phyloP scores from a whole-genome alignment of 768 basidiomycete species.

The Xanthoconium purpureum region DNA sequence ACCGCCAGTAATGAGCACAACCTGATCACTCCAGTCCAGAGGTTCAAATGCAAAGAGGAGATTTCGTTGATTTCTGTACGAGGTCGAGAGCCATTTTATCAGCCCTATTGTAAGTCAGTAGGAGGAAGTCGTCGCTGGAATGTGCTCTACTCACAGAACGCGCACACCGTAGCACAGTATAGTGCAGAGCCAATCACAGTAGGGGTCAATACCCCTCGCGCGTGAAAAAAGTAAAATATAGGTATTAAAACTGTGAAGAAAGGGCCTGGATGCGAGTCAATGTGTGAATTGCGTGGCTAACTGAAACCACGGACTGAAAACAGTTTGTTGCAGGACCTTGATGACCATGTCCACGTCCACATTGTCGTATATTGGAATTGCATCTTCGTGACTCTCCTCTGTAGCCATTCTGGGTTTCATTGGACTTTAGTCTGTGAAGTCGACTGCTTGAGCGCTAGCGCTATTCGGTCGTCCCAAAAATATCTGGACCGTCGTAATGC shows the following conservation, averaged over 20 bases:
- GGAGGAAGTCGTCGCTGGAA: neutral
- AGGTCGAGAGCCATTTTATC: constrained; percentile 62
- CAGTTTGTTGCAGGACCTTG: constrained; percentile 75
- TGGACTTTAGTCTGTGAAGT: neutral
- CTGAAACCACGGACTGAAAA: constrained; percentile 60
- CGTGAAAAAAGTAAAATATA: constrained; percentile 73
- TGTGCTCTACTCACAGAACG: constrained; percentile 57
- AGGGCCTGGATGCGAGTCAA: constrained; percentile 51
- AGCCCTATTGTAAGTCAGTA: constrained; percentile 46
- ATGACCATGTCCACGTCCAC: constrained; percentile 76
- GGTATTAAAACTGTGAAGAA: constrained; percentile 83
- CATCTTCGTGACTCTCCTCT: constrained; percentile 27
- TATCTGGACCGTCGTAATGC: too few species aligned
- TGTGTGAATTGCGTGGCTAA: neutral
- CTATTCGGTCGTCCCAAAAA: too few species aligned
- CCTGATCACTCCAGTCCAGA: constrained; percentile 85
- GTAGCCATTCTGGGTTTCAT: constrained; percentile 14
- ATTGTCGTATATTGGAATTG: constrained; percentile 59
- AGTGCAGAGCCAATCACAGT: constrained; percentile 47
- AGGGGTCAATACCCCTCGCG: constrained; percentile 48
- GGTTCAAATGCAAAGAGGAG: constrained; percentile 56
- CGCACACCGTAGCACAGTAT: constrained; percentile 59
- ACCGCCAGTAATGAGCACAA: constrained; percentile 92
- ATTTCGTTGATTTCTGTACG: constrained; percentile 74
- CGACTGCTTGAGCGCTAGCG: neutral